Conservation (phyloP, 345 rosid species). For the Hibiscus trionum region DNA sequence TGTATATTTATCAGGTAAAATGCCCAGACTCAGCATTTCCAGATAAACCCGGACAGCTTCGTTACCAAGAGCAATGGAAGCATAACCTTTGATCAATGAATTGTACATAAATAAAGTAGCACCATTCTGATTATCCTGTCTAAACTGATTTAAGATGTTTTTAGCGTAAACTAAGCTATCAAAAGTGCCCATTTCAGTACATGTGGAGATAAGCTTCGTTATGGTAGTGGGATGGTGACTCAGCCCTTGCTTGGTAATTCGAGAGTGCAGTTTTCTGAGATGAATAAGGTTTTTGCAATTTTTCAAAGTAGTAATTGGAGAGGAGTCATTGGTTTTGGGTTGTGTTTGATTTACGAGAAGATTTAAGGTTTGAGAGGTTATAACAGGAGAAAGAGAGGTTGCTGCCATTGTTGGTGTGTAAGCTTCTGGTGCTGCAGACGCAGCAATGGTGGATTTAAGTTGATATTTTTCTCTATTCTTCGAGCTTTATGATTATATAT, state of each 20-base stretch:
- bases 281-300: slow-evolving; percentile 25
- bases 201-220: slow-evolving; percentile 25
- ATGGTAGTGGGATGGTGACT: slow-evolving; percentile 8
- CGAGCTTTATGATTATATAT: too few species aligned
- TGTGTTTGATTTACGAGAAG: slow-evolving; percentile 4
- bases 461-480: background rate
- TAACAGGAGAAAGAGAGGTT: slow-evolving; percentile 10
- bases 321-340: slow-evolving; percentile 10
- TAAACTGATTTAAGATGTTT: slow-evolving; percentile 27
- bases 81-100: slow-evolving; percentile 44
- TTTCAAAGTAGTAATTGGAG: slow-evolving; percentile 10
- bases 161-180: slow-evolving; percentile 39
- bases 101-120: slow-evolving; percentile 35
- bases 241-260: slow-evolving; percentile 27
- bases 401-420: slow-evolving; percentile 13
- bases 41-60: slow-evolving; percentile 28
- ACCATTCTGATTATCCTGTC: slow-evolving; percentile 16
- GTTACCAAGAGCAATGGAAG: slow-evolving; percentile 26
- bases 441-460: background rate
- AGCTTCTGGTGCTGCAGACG: background rate
- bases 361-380: slow-evolving; percentile 12
- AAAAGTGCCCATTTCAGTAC: slow-evolving; percentile 26
- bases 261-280: slow-evolving; percentile 30
- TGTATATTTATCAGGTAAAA: slow-evolving; percentile 39
- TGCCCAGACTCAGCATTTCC: slow-evolving; percentile 27